These are phyloP conservation scores for Hypoxylon lienhwacheense DNA, from an alignment of 495 filamentous ascomycete genomes.

Conservation along the genomic window DNA sequence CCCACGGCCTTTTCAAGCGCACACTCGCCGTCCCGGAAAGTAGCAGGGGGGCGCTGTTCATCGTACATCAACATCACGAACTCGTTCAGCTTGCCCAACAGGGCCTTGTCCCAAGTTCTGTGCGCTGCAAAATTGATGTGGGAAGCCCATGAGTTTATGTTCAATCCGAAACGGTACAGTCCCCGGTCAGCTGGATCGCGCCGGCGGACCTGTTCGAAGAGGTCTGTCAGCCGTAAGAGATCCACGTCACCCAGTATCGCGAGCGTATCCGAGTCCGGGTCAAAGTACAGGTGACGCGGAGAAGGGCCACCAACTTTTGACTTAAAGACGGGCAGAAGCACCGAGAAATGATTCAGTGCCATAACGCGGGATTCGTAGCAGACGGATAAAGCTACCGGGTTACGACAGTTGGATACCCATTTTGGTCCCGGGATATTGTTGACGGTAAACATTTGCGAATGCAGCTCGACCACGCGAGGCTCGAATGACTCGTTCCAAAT, in stretches of 20 bases:
- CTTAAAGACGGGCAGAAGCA: slow-evolving; percentile 36
- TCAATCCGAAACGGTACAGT: slow-evolving; percentile 6
- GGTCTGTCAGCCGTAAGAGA: slow-evolving; percentile 17
- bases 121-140: neutral
- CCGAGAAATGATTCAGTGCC: slow-evolving; percentile 37
- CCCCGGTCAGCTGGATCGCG: slow-evolving; percentile 1
- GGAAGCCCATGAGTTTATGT: slow-evolving; percentile 4
- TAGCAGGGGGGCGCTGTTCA: slow-evolving; percentile 5
- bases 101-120: neutral
- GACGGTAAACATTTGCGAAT: slow-evolving; percentile 19
- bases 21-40: slow-evolving; percentile 17
- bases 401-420: slow-evolving; percentile 40
- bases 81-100: slow-evolving; percentile 4
- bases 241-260: slow-evolving; percentile 36
- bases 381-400: slow-evolving; percentile 40
- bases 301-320: neutral
- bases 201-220: slow-evolving; percentile 14
- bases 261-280: slow-evolving; percentile 37
- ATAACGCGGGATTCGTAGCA: slow-evolving; percentile 38
- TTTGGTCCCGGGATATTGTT: neutral
- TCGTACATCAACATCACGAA: slow-evolving; percentile 20
- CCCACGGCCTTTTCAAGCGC: neutral
- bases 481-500: slow-evolving; percentile 40
- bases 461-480: slow-evolving; percentile 42
- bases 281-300: slow-evolving; percentile 35